phyloP scores from a whole-genome alignment of 2,329 filamentous ascomycete species.

The Botrytis fabae region DNA sequence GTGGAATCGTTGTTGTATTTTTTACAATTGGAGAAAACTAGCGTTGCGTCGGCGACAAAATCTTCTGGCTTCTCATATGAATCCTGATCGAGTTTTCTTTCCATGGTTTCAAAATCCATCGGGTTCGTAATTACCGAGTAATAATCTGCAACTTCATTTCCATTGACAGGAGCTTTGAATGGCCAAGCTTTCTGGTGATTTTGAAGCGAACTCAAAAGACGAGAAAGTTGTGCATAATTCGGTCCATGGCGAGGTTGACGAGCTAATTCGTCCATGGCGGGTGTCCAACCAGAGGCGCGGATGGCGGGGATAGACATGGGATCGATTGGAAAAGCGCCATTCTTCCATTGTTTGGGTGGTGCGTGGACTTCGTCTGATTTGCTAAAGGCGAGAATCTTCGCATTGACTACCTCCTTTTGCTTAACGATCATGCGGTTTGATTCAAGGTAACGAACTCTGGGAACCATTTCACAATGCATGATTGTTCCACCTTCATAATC shows the following conservation, averaged over 20 bases:
- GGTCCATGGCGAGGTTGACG: constrained; percentile 93
- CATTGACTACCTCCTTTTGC: constrained; percentile 92
- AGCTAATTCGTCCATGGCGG: constrained; percentile 95
- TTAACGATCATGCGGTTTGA: constrained; percentile 91
- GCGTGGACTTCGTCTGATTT: constrained; percentile 85
- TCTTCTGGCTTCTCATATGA: constrained; percentile 90
- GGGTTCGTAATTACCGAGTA: constrained; percentile 98
- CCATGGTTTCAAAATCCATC: constrained; percentile 97
- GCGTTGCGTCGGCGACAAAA: constrained; percentile 82
- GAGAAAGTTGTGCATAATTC: constrained; percentile 91
- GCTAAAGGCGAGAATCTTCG: constrained; percentile 90
- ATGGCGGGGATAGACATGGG: constrained; percentile 86
- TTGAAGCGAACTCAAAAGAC: constrained; percentile 91
- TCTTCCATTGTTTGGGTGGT: constrained; percentile 84
- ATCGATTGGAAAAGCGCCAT: constrained; percentile 72
- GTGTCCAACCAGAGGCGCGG: constrained; percentile 89
- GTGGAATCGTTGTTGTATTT: constrained; percentile 96
- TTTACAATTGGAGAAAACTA: constrained; percentile 93
- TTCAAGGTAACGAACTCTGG: constrained; percentile 91
- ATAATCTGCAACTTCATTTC: constrained; percentile 96
- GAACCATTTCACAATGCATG: constrained; percentile 98
- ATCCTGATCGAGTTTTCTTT: constrained; percentile 90
- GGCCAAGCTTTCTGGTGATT: constrained; percentile 94
- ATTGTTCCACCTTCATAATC: constrained; percentile 99
- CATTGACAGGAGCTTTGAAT: constrained; percentile 89